Conservation (phyloP, 495 filamentous ascomycete genomes). For the Aspergillus affinis region DNA sequence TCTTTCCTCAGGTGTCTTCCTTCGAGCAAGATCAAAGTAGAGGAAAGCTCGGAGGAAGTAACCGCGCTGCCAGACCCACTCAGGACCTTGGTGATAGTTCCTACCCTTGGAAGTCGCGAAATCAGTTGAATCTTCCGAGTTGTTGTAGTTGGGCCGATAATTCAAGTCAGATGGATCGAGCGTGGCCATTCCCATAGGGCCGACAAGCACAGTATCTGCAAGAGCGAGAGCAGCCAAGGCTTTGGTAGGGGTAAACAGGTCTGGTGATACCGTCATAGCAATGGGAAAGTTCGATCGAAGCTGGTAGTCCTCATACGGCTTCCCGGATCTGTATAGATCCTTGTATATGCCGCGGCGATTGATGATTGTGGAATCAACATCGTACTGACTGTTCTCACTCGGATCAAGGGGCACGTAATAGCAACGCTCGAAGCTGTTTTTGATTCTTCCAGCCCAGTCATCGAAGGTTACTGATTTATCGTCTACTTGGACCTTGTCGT, state of each 20-base stretch:
- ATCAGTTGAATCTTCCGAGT: conserved; percentile 86
- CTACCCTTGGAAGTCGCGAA: conserved; percentile 89
- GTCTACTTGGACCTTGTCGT: conserved; percentile 63
- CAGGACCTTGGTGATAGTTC: conserved; percentile 97
- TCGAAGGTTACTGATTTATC: conserved; percentile 64
- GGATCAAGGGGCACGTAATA: conserved; percentile 77
- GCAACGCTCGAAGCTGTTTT: conserved; percentile 82
- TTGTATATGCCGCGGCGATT: conserved; percentile 97
- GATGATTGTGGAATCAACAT: conserved; percentile 74
- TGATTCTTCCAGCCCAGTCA: conserved; percentile 80
- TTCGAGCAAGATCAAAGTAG: conserved; percentile 80
- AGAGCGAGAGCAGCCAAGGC: conserved; percentile 76
- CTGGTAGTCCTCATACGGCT: conserved; percentile 97
- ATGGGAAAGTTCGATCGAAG: conserved; percentile 92
- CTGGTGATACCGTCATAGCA: conserved; percentile 90
- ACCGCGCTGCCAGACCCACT: conserved; percentile 98
- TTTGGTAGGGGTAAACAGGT: conserved; percentile 75
- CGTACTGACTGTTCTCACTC: conserved; percentile 70
- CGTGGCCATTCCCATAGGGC: conserved; percentile 93
- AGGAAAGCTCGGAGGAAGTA: conserved; percentile 91
- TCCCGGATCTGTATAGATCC: conserved; percentile 87
- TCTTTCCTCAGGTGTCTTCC: conserved; percentile 59
- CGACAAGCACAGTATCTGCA: conserved; percentile 74
- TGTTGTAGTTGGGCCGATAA: conserved; percentile 91
- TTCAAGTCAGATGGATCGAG: conserved; percentile 89